Evolutionary conservation across 371 early-diverging fungal species (phyloP), one percentile per base, ranked within the genome.

Genomic region (Rhizopus microsporus): DNA sequence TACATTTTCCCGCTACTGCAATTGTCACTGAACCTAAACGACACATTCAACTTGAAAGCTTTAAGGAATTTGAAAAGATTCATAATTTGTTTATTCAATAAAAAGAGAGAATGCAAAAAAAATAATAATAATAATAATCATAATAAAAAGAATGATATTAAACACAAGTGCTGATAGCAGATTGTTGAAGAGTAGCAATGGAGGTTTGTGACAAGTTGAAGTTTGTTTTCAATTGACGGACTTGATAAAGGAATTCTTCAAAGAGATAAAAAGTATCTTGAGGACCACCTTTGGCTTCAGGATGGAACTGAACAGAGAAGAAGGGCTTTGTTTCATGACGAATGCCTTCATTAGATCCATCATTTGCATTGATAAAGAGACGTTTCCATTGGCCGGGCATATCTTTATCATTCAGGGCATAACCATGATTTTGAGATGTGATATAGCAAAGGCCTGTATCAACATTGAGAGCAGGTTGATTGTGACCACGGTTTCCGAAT

Each of bases 401-500:
- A 40, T 58, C 52, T 5, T 79, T 59, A 67, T 92, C 92, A 50
- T 91, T 81, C 33, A 96, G 78, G 15, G 94, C 94, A 57, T 91
- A 97, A 31, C 97, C 97, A 68, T 97, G 97, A 74, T 97, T 97
- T 76, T 97, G 97, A 29, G 93, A 93, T 0, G 97, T 97, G 65
- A 97, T 96, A 17, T 86, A 85, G 72, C 96, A 95, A 52, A 95
- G 90, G 62, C 96, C 92, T 37, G 94, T 93, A 62, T 90, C 83
- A 85, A 93, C 69, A 74, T 93, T 91, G 5, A 96, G 95, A 82
- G 96, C 96, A 29, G 98, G 98, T 67, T 97, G 96, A 82, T 98
- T 98, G 68, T 95, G 95, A 32, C 98, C 98, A 73, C 98, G 93
- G 85, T 98, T 98, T 70, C 98, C 98, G 65, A 91, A 98, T 74